Base-by-base conservation (phyloP, 2,329 filamentous ascomycete genomes). In the Alternaria tenuissima region DNA sequence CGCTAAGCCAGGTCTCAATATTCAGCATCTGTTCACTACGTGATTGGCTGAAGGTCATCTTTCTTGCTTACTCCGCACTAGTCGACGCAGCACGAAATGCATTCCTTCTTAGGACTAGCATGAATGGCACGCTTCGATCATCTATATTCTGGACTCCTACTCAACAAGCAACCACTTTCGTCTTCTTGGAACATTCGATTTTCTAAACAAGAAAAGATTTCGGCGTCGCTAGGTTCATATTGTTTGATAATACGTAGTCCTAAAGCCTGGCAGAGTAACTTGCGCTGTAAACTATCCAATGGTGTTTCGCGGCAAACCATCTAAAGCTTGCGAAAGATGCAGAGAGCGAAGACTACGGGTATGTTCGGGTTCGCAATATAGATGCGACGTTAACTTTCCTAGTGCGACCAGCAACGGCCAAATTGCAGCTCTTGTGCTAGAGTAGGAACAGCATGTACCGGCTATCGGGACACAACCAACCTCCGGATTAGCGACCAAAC, bases 401-500 rank as follows among this genome's bases (percentile, higher is more conserved):
- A 75, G 73, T 74, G 73, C 46, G 65, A 75, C 62, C 66, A 70
- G 11, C 60, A 64, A 34, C 59, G 54, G 24, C 65, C 65, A 6
- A 60, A 47, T 32, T 74, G 73, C 43, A 63, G 65, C 51, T 67
- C 67, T 8, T 75, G 72, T 41, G 38, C 63, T 20, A 67, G 71
- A 42, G 67, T 59, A 20, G 57, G 59, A 5, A 44, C 43, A 16
- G 26, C 46, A 43, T 75, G 72, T 53, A 39, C 53, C 22, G 72
- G 72, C 18, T 76, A 74, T 43, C 66, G 70, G n/a, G 67, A 74
- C 47, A 70, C 66, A 2, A 47, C 57, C 1, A 59, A 55, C 5
- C 55, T 76, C 20, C 68, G 69, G 12, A 65, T 76, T 46, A 61
- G 36, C 39, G 64, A 76, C 47, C 57, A 76, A 34, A 74, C 70